Percentiles rank a stretch among this genome's conserved stretches.
Conservation (phyloP, 2,329 filamentous ascomycete species). For the Pseudogymnoascus sp. region DNA sequence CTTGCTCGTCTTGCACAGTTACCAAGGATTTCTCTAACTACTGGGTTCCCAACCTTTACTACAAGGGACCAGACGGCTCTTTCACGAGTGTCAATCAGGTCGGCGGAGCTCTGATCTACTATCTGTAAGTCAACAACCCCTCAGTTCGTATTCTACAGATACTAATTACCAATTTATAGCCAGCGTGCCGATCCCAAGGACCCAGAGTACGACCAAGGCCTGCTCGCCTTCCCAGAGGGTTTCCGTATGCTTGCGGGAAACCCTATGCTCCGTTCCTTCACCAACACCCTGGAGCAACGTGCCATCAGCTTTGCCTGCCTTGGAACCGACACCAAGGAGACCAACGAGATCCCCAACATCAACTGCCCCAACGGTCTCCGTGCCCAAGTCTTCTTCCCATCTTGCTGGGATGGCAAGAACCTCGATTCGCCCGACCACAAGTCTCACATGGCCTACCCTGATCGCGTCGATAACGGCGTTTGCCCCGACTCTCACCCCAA, state of each 20-base stretch:
- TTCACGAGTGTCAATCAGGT: slow-evolving; percentile 41
- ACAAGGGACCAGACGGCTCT: slow-evolving; percentile 48
- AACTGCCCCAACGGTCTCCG: slow-evolving; percentile 49
- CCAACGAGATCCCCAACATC: slow-evolving; percentile 46
- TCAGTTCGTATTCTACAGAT: neutral
- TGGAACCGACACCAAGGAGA: slow-evolving; percentile 40
- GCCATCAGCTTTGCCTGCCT: slow-evolving; percentile 55
- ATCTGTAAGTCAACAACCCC: slow-evolving; percentile 36
- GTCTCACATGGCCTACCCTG: slow-evolving; percentile 51
- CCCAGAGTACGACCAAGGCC: slow-evolving; percentile 38
- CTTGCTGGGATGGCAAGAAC: slow-evolving; percentile 57
- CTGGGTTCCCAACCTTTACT: slow-evolving; percentile 59
- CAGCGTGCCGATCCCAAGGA: slow-evolving; percentile 38
- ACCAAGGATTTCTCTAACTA: slow-evolving; percentile 59
- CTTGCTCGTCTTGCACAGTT: slow-evolving; percentile 60
- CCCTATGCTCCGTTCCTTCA: slow-evolving; percentile 44
- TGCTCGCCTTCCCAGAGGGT: slow-evolving; percentile 53
- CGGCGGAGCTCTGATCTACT: slow-evolving; percentile 52
- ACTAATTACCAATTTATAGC: slow-evolving; percentile 20
- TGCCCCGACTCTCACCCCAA: slow-evolving; percentile 48
- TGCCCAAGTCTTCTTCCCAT: slow-evolving; percentile 51
- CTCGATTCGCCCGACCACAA: slow-evolving; percentile 50
- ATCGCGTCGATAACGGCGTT: slow-evolving; percentile 38
- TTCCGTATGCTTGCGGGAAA: slow-evolving; percentile 63
- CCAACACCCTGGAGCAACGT: slow-evolving; percentile 38